Evolutionary conservation across 805 yeast species (phyloP).

Genomic region (Barnettozyma vustinii): DNA sequence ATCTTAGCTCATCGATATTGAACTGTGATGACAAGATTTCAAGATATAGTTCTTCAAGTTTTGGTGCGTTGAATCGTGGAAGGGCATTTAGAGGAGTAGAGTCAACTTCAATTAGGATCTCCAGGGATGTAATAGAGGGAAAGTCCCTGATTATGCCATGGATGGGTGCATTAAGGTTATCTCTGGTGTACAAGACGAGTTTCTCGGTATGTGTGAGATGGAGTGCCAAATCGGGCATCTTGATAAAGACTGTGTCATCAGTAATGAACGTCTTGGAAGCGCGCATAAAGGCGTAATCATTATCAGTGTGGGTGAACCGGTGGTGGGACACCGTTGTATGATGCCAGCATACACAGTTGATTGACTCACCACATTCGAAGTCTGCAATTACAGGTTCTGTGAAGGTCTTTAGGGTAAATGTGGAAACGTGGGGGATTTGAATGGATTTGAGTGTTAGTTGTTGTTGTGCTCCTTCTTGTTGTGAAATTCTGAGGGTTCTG

Average conservation of each 20-base stretch:
- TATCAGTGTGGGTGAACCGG: background rate
- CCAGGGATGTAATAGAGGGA: background rate
- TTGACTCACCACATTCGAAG: background rate
- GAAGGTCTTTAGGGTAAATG: background rate
- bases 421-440: background rate
- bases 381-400: background rate
- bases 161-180: background rate
- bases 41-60: background rate
- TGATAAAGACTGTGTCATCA: background rate
- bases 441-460: background rate
- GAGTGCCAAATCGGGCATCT: slow-evolving; percentile 1
- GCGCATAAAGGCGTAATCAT: background rate
- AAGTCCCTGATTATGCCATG: background rate
- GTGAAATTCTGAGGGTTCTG: background rate
- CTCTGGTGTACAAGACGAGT: background rate
- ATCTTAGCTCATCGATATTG: background rate
- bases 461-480: background rate
- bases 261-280: background rate
- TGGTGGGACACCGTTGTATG: background rate
- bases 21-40: background rate
- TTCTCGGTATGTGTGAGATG: background rate
- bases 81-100: background rate
- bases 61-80: background rate
- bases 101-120: background rate
- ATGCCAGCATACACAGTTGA: background rate